Evolutionary conservation across 192 early-diverging fungal species (phyloP), one percentile per base, ranked within the genome.

Genomic region (Umbelopsis vinacea): DNA sequence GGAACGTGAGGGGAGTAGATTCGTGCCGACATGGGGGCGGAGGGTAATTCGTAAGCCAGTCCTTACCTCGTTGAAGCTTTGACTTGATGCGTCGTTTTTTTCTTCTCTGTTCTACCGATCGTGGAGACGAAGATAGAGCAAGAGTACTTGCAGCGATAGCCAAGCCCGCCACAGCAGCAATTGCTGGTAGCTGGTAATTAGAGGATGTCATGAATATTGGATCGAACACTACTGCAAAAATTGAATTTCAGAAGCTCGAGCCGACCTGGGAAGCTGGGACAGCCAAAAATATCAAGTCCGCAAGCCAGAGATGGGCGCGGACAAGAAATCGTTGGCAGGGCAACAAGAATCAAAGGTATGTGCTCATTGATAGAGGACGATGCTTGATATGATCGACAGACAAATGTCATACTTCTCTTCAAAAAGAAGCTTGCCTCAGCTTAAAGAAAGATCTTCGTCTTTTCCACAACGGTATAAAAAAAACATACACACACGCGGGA

Each of bases 111-210:
- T 52, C 68, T 67, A 21, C 24, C 24, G 26, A 29, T 46, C 43
- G 54, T 67, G 23, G 46, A 33, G 23, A 66, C 69, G 37, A 74
- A 23, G 46, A 70, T 66, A 73, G 70, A 71, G 35, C 68, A 66
- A 38, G 74, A 68, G 45, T 29, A 53, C 69, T 52, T 52, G 79
- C 79, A 15, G 72, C 72, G 60, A 81, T 66, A 43, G 75, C 79
- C 24, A 81, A 73, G 24, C 75, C 75, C 47, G 75, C 75, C 52
- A 81, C 69, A 35, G 75, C 74, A 35, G 79, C 79, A 38, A 76
- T 73, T 7, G 74, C 66, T 26, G 79, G 75, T 26, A 81, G 33
- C 37, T 76, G 79, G 66, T 81, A 81, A 54, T 76, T 81, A 33
- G 71, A 74, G 35, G 77, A 71, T 29, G 57, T 63, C 57, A 63